Evolutionary conservation across 2,329 filamentous ascomycete species (phyloP).

Genomic region (Myriangium duriaei): DNA sequence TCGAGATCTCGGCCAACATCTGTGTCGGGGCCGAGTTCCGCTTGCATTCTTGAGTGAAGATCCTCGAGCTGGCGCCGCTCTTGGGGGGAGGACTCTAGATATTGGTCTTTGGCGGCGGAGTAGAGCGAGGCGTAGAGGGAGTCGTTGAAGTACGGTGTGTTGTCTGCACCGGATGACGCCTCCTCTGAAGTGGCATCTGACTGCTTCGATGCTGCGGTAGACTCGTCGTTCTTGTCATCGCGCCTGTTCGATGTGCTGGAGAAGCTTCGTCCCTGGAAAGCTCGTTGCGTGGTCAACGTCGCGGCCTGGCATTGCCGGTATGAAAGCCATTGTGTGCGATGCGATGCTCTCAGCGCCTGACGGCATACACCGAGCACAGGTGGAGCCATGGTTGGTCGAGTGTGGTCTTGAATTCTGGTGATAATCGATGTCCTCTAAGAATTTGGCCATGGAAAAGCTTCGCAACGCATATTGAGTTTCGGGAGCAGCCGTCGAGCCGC

Average conservation of each 20-base stretch:
- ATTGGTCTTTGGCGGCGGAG: constrained; percentile 12
- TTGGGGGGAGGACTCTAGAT: constrained; percentile 10
- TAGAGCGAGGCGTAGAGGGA: constrained; percentile 12
- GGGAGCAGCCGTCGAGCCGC: too few relatives aligned
- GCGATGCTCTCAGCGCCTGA: constrained; percentile 3
- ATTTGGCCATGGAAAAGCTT: background rate
- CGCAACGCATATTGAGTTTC: too few relatives aligned
- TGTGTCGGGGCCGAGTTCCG: constrained; percentile 11
- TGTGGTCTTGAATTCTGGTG: background rate
- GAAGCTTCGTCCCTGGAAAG: background rate
- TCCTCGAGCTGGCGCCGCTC: constrained; percentile 13
- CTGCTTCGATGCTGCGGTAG: background rate
- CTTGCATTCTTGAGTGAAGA: constrained; percentile 3
- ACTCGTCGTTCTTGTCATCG: background rate
- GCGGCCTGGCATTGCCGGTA: constrained; percentile 3
- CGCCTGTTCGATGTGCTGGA: background rate
- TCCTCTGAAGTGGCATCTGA: constrained; percentile 2
- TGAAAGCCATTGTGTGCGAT: constrained; percentile 9
- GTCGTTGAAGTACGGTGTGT: constrained; percentile 12
- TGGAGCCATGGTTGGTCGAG: constrained; percentile 4
- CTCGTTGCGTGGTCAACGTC: background rate
- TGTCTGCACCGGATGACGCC: background rate
- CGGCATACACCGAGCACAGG: constrained; percentile 1
- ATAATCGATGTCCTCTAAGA: background rate
- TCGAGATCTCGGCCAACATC: constrained; percentile 6